Evolutionary conservation across 148 eudicot species (phyloP).

Genomic region (Rhododendron ovatum): DNA sequence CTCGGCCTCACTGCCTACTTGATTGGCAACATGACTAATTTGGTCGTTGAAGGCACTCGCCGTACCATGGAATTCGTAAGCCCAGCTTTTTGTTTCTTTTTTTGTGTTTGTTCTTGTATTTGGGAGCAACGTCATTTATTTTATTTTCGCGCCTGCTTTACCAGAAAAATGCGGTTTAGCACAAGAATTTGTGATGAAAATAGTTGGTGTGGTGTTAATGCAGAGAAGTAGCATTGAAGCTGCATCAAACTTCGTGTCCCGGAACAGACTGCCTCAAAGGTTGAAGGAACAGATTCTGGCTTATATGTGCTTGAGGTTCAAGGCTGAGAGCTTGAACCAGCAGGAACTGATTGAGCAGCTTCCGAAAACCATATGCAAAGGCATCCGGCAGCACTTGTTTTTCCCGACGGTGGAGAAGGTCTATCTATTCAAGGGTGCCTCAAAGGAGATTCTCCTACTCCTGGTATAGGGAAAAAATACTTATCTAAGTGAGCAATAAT

Average conservation of each 20-base stretch:
- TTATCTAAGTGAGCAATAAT: background rate
- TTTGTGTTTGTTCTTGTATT: too few species aligned
- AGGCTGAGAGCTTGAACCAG: constrained; percentile 86
- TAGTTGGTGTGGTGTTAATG: background rate
- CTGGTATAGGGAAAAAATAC: constrained; percentile 35
- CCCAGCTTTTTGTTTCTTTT: background rate
- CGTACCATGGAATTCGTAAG: constrained; percentile 89
- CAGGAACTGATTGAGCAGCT: constrained; percentile 69
- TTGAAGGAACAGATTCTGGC: constrained; percentile 73
- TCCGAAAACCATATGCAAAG: constrained; percentile 65
- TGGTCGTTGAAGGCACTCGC: constrained; percentile 84
- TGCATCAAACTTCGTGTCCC: constrained; percentile 65
- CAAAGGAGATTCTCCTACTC: constrained; percentile 56
- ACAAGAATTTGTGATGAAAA: background rate
- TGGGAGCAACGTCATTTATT: background rate
- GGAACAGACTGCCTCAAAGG: constrained; percentile 69
- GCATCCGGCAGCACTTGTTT: constrained; percentile 68
- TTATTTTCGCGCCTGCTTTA: background rate
- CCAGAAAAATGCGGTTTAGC: background rate
- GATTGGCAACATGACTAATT: constrained; percentile 89
- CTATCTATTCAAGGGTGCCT: constrained; percentile 59
- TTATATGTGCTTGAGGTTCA: constrained; percentile 83
- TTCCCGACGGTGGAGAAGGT: constrained; percentile 59
- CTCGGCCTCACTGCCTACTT: constrained; percentile 83
- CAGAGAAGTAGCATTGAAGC: constrained; percentile 72